Conservation (phyloP, 1,284 basidiomycete species). For the Veloporphyrellus conicus region DNA sequence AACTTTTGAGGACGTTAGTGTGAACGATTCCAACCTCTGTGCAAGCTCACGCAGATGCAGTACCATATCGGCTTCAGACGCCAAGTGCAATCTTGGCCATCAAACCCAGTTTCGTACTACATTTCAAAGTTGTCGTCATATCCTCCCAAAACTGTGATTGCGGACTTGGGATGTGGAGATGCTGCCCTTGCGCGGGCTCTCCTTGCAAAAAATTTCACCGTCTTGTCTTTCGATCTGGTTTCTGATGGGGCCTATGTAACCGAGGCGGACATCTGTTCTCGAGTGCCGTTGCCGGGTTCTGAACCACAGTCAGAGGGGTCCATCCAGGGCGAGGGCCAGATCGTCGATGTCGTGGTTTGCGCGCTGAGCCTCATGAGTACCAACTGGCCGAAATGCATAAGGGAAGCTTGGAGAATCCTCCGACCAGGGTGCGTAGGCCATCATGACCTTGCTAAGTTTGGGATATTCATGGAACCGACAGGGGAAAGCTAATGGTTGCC, state of each 20-base stretch:
- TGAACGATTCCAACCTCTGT: not conserved
- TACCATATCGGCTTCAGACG: conserved; percentile 88
- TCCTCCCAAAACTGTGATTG: conserved; percentile 70
- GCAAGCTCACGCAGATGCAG: conserved; percentile 40
- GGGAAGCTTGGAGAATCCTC: conserved; percentile 86
- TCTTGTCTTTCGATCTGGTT: conserved; percentile 80
- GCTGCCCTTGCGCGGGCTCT: conserved; percentile 80
- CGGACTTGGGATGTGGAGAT: conserved; percentile 94
- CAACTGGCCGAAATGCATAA: conserved; percentile 89
- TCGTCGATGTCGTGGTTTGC: conserved; percentile 90
- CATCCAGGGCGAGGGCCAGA: conserved; percentile 53
- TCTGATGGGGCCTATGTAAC: conserved; percentile 70
- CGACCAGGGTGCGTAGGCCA: conserved; percentile 63
- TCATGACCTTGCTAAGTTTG: conserved; percentile 6
- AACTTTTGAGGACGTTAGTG: conserved; percentile 69
- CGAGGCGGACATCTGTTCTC: conserved; percentile 74
- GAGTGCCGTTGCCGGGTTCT: conserved; percentile 77
- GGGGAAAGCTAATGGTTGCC: conserved; percentile 86
- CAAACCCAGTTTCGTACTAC: conserved; percentile 82
- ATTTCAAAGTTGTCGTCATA: conserved; percentile 56
- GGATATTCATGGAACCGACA: conserved; percentile 32
- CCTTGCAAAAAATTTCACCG: conserved; percentile 61
- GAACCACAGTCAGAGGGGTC: conserved; percentile 47
- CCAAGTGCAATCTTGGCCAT: conserved; percentile 88
- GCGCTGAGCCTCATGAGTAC: conserved; percentile 95